Evolutionary conservation across 768 basidiomycete genomes (phyloP), one percentile per base, ranked within the genome.

Genomic region (Sistotremastrum niveocremeum): DNA sequence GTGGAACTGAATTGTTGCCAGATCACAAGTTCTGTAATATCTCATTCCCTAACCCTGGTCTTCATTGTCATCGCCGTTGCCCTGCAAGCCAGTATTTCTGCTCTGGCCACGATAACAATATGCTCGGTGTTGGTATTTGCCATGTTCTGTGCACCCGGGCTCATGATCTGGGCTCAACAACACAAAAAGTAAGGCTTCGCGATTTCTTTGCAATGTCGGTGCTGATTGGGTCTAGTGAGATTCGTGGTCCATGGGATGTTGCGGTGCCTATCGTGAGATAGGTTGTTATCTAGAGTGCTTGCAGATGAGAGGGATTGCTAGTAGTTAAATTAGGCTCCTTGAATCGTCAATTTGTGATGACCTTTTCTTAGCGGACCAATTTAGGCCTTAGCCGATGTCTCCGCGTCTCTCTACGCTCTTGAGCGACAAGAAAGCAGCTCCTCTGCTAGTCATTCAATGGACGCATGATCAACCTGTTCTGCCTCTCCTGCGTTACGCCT

Each of bases 161-260:
- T 83, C 37, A 64, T 88, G 39, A 71, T 90, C 46, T 88, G 86
- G 84, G 87, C 85, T 3, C 85, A 90, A 63, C 72, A 72, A 60
- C 87, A 77, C 66, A 91, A 91, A 68, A 89, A 91, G 85, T 79
- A 56, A 36, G 81, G 70, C n/a, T n/a, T 34, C 6, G 37, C 38
- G 33, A 42, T 33, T 44, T 44, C 48, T 45, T 34, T 49, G 41
- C 41, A 42, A 29, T 29, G 33, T 46, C 37, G 20, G 49, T 37
- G 50, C 46, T 51, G 49, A 37, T 47, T 44, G 39, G 42, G 46
- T n/a, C n/a, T 57, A 90, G 87, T 61, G 85, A 88, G 64, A 81
- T 91, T 60, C 75, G 84, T 49, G 88, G 88, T 6, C 83, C 86
- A 51, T 91, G 88, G 88, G 88, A 91, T 60, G 83, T 84, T 30